phyloP scores from a whole-genome alignment of 176 grass and related monocot genomes.

The Rhynchospora breviuscula region DNA sequence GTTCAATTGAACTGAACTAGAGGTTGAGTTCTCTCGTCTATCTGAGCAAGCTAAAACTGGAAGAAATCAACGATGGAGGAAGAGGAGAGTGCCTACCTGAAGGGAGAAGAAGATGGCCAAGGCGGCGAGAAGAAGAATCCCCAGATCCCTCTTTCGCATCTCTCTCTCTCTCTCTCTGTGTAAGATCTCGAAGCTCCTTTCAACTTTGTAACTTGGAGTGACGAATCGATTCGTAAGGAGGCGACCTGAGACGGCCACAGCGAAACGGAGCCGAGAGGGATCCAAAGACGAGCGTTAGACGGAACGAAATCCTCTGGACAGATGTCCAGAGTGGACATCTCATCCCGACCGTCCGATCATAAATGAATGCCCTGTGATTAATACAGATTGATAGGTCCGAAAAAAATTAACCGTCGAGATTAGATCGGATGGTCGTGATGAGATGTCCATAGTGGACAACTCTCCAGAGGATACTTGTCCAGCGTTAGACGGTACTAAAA shows the following conservation, averaged over 20 bases:
- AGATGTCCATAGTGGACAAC: no score
- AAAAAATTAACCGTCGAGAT: no score
- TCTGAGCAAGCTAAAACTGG: neutral
- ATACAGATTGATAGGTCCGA: no score
- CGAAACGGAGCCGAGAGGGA: neutral
- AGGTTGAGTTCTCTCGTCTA: neutral
- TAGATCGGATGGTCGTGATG: no score
- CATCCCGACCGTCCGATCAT: no score
- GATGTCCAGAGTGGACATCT: no score
- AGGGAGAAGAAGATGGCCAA: slow-evolving; percentile 97
- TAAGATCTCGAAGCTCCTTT: neutral
- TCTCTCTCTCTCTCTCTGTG: neutral
- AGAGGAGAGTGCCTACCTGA: slow-evolving; percentile 30
- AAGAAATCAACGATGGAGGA: neutral
- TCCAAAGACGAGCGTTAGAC: neutral
- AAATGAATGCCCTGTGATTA: no score
- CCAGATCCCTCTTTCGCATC: slow-evolving; percentile 91
- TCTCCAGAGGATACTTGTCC: no score
- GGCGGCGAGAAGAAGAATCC: slow-evolving; percentile 81
- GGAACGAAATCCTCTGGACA: no score
- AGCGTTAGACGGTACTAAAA: no score
- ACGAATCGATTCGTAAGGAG: neutral
- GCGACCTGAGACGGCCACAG: neutral
- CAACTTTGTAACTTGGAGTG: neutral
- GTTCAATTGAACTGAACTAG: neutral